Conservation (phyloP, 768 basidiomycete genomes). For the Naematelia encephala region DNA sequence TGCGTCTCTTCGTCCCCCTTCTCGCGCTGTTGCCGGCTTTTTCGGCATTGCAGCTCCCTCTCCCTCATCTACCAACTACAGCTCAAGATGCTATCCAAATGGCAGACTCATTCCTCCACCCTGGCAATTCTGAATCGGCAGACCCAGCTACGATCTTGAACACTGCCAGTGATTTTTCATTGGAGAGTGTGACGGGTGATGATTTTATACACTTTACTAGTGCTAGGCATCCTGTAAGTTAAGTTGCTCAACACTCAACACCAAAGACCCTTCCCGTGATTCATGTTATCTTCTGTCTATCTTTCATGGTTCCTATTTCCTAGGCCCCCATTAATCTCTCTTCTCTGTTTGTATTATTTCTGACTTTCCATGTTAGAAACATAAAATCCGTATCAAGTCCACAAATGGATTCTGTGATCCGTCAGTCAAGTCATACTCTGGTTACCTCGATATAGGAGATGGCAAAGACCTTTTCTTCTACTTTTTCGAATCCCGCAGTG, state of each 20-base stretch:
- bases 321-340: background rate
- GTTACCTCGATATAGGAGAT: conserved; percentile 48
- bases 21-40: conserved; percentile 24
- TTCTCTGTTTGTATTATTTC: background rate
- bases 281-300: background rate
- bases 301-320: background rate
- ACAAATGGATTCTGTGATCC: conserved; percentile 55
- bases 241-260: too few relatives aligned
- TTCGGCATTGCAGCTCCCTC: conserved; percentile 30
- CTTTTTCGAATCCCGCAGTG: conserved; percentile 67
- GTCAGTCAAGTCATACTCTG: conserved; percentile 49
- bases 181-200: conserved; percentile 27
- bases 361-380: conserved; percentile 22
- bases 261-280: background rate
- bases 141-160: conserved; percentile 17
- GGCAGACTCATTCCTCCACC: conserved; percentile 28
- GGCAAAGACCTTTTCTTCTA: conserved; percentile 57
- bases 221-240: conserved; percentile 35
- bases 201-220: conserved; percentile 32
- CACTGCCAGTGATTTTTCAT: conserved; percentile 32
- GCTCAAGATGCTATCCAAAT: conserved; percentile 28
- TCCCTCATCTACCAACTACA: conserved; percentile 33
- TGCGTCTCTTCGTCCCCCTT: conserved; percentile 8
- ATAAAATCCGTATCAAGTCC: conserved; percentile 53
- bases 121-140: background rate